Conservation (phyloP, 2,329 filamentous ascomycete genomes). For the Trichoderma pleuroti region DNA sequence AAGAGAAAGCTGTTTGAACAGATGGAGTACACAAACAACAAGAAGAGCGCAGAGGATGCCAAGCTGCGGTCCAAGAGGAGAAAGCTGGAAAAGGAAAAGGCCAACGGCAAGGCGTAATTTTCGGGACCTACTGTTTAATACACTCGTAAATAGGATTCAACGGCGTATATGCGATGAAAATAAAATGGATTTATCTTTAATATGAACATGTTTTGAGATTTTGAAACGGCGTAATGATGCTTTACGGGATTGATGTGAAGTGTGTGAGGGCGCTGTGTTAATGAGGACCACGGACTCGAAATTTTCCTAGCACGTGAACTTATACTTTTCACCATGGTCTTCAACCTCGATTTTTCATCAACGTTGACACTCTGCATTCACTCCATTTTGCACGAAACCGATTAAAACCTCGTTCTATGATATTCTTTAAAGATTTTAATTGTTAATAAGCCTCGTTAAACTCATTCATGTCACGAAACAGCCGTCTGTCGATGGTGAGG, state of each 20-base stretch:
- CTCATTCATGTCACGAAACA: neutral
- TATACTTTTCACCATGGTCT: constrained; percentile 3
- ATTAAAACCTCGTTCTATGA: neutral
- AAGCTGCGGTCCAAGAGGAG: constrained; percentile 84
- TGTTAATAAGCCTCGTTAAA: neutral
- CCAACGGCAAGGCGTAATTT: constrained; percentile 39
- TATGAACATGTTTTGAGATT: neutral
- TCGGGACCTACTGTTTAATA: constrained; percentile 16
- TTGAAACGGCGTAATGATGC: neutral
- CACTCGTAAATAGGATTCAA: constrained; percentile 20
- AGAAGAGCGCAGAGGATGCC: constrained; percentile 86
- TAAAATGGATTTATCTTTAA: constrained; percentile 13
- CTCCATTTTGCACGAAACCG: neutral
- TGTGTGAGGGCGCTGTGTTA: neutral
- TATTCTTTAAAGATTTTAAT: neutral
- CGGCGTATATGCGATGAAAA: constrained; percentile 16
- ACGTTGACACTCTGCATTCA: neutral
- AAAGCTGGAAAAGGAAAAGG: constrained; percentile 70
- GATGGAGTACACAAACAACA: constrained; percentile 93
- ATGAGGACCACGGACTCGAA: neutral
- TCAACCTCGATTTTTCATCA: neutral
- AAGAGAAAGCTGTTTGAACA: constrained; percentile 97
- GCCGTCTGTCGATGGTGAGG: neutral
- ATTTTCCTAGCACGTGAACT: constrained; percentile 16
- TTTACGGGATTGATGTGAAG: neutral